Base-by-base conservation (phyloP, 75 land plant species). In the Azolla pinnata region DNA sequence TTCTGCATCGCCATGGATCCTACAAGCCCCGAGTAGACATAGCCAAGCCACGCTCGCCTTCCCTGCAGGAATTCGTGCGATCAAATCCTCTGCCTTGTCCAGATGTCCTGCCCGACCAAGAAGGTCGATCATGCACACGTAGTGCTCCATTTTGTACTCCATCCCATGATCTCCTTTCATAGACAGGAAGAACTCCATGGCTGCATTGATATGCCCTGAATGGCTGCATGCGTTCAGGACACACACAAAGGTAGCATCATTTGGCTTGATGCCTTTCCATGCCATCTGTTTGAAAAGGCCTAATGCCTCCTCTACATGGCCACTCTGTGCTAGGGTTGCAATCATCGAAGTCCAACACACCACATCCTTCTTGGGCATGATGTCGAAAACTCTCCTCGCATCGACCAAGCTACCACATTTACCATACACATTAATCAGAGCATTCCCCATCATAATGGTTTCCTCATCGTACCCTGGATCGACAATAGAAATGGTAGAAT, bases 291-390 rank as follows among this genome's bases (percentile, higher is more conserved):
- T 47, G 33, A 75, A 75, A 21, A 66, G 56, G 19, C 45, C 32
- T 14, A 79, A 14, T 34, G 67, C 78, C 9, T 67, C 65, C 23
- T 30, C 19, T 16, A 30, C 54, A 66, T 62, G 19, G 0, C 79
- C 79, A 54, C 62, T 63, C 67, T 42, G 54, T 18, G 62, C 69
- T 44, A 44, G 59, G 16, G 59, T 68, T 30, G 58, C 30, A 25
- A 79, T 79, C 27, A 79, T 67, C 20, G 58, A 52, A 14, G 55
- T 79, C 78, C 69, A 79, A 0, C 69, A 75, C 48, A 79, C 67
- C 1, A 69, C 49, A 46, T 46, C 49, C 49, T 23, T 18, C 21
- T 14, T 18, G 21, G 2, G 49, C 49, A 46, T 18, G 7, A 23
- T 54, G 26, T 54, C 24, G 16, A 54, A 54, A 4, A 54, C 26